A percentile compares a stretch with the other conserved stretches of the same genome.
Conservation (phyloP, 805 yeast genomes). For the Lipomyces spencermartinsiae region DNA sequence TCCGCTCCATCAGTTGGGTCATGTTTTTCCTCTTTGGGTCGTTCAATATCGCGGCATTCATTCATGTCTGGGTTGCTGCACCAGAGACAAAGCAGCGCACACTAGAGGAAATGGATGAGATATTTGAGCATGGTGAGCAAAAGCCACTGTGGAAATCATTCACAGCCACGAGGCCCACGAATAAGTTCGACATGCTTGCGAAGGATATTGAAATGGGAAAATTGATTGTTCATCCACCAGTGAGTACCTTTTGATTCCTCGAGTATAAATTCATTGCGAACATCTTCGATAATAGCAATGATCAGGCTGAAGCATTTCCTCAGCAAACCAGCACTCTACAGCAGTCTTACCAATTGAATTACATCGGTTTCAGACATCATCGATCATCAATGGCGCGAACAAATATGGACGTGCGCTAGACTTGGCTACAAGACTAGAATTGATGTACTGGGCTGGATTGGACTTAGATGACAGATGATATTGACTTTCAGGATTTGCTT, state of each 20-base stretch:
- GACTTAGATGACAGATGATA: too few species aligned
- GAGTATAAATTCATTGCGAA: too few species aligned
- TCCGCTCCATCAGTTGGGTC: conserved; percentile 57
- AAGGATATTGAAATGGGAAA: conserved; percentile 20
- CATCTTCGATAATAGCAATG: too few species aligned
- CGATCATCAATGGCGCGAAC: too few species aligned
- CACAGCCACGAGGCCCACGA: neutral
- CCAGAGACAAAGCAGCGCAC: conserved; percentile 91
- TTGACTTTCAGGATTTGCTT: too few species aligned
- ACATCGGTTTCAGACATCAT: too few species aligned
- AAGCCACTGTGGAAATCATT: conserved; percentile 22
- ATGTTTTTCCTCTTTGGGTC: conserved; percentile 72
- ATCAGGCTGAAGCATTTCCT: neutral
- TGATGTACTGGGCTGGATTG: too few species aligned
- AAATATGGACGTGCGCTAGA: too few species aligned
- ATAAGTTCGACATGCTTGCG: conserved; percentile 11
- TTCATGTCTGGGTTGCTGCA: conserved; percentile 64
- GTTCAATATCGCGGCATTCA: conserved; percentile 44
- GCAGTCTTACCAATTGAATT: too few species aligned
- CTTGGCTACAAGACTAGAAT: too few species aligned
- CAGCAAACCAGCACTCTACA: neutral
- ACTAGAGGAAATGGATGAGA: conserved; percentile 66
- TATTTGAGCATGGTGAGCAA: conserved; percentile 49
- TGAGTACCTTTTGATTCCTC: conserved; percentile 1
- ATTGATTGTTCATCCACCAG: conserved; percentile 3